Conservation (phyloP, 1,284 basidiomycete genomes). For the Pisolithus thermaeus region DNA sequence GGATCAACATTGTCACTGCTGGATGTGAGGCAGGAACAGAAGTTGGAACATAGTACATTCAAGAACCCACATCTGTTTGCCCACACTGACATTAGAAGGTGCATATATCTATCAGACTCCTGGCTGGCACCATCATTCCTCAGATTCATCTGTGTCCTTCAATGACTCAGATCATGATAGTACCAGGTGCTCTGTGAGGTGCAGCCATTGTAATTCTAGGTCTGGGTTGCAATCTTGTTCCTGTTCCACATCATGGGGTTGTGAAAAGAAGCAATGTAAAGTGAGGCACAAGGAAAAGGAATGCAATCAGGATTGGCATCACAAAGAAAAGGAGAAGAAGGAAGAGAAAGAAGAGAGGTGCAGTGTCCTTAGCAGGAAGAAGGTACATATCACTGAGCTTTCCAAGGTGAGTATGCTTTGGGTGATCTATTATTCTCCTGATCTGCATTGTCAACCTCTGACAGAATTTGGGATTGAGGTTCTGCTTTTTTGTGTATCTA, state of each 20-base stretch:
- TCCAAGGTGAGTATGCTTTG: no score
- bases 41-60: conserved; percentile 28
- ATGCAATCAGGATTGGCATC: conserved; percentile 22
- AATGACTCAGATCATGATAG: background rate
- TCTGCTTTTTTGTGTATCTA: no score
- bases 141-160: conserved; percentile 10
- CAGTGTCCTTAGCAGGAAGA: conserved; percentile 51
- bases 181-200: conserved; percentile 8
- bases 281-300: conserved; percentile 19
- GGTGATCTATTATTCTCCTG: no score
- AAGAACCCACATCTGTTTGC: background rate
- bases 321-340: conserved; percentile 32
- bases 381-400: conserved; percentile 28
- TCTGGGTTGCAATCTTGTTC: conserved; percentile 16
- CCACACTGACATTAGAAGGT: conserved; percentile 23
- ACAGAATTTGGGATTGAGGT: no score
- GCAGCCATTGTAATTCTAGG: conserved; percentile 8
- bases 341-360: conserved; percentile 36
- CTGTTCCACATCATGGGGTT: conserved; percentile 19
- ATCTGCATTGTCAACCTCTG: no score
- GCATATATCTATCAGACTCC: conserved; percentile 18
- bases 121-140: conserved; percentile 14
- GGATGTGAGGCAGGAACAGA: conserved; percentile 6
- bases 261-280: conserved; percentile 15
- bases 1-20: background rate